Conservation (phyloP, 129 eudicot genomes). For the Saussurea involucrata region DNA sequence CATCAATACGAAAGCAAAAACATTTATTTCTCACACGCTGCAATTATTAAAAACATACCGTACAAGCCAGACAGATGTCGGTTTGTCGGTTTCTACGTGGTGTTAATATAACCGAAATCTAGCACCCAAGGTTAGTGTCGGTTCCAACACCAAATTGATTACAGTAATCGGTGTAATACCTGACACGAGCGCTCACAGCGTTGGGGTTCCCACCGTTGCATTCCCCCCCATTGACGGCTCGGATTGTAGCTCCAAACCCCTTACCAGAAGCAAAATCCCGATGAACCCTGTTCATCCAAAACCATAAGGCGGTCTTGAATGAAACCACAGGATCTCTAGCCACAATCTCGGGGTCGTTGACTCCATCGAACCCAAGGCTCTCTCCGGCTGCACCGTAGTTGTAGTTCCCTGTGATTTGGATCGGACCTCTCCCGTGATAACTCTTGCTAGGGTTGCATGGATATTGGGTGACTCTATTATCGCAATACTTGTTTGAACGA, state of each 20-base stretch:
- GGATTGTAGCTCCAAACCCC: not conserved
- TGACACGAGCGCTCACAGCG: not conserved
- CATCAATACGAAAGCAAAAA: not conserved
- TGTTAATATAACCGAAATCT: not conserved
- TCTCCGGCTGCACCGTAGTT: constrained; percentile 30
- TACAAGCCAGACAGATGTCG: not conserved
- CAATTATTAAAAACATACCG: not conserved
- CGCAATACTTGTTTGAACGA: constrained; percentile 14
- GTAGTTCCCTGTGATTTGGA: constrained; percentile 24
- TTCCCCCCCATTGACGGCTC: not conserved
- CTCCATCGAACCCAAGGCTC: constrained; percentile 15
- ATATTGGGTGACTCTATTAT: not conserved
- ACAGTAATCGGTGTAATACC: constrained; percentile 8
- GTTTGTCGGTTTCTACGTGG: not conserved
- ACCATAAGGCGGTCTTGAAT: constrained; percentile 36
- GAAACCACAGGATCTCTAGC: constrained; percentile 24
- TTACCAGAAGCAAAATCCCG: not conserved
- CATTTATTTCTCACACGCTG: not conserved
- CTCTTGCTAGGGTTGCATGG: constrained; percentile 18
- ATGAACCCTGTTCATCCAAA: constrained; percentile 28
- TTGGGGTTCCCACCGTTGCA: not conserved
- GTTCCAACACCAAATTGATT: not conserved
- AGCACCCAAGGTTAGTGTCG: constrained; percentile 5
- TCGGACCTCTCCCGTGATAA: constrained; percentile 27
- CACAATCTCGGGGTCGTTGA: constrained; percentile 28